Evolutionary conservation across 1,284 basidiomycete genomes (phyloP), one percentile per base, ranked within the genome.

Genomic region (Pseudozyma tsukubaensis): DNA sequence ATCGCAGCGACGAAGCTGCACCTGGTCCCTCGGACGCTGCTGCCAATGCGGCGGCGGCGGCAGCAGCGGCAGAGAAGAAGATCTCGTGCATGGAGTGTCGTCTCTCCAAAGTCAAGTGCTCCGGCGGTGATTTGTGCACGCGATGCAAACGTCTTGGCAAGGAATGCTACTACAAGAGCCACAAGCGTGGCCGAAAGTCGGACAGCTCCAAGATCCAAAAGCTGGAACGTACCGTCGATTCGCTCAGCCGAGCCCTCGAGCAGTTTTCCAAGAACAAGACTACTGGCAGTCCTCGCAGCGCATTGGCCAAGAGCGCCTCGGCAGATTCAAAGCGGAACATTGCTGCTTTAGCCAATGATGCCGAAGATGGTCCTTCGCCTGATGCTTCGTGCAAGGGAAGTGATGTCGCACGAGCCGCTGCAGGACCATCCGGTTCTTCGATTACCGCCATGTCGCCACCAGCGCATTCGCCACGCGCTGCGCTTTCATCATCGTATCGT

Each of bases 31-130:
- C 48, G 2, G 37, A 40, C 32, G 24, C 45, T 13, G 51, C 59
- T 10, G 36, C 54, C 48, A 50, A 60, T 13, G 19, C 51, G 2
- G 16, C 45, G 13, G 43, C 47, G 12, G 45, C 57, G 4, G 50
- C 59, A 0, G 48, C 63, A 1, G 51, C 65, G 1, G 53, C 52
- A 29, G 74, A 76, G 32, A 76, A 73, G 47, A 76, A 76, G 54
- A 72, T 76, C 37, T 72, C 69, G 16, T 76, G 74, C 67, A 67
- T 76, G 64, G 74, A 72, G 36, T 76, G 74, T 39, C 65, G 74
- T 19, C 57, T 60, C 34, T 66, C 61, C 55, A 76, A 76, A 40
- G 74, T 76, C 42, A 76, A 76, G 50, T 76, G 74, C 40, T 65
- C 70, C 37, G 70, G 71, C 24, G 71, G 67, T 18, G 55, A 65